Conservation (phyloP, 352 stramenopile genomes). For the Plasmopara halstedii region DNA sequence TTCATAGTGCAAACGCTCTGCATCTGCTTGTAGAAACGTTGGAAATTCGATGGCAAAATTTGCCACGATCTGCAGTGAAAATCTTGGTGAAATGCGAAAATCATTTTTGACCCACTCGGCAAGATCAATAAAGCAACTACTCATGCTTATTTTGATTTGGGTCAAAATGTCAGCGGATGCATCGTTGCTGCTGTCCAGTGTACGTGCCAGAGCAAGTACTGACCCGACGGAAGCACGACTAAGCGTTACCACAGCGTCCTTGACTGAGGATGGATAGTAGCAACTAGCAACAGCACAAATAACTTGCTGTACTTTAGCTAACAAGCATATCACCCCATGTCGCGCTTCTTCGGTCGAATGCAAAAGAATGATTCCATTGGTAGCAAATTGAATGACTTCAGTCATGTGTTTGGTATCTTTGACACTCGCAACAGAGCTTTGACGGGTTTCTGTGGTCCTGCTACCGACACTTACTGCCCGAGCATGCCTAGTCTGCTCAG, state of each 20-base stretch:
- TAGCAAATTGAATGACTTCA: constrained; percentile 38
- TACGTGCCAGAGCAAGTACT: constrained; percentile 32
- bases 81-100: constrained; percentile 22
- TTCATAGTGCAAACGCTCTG: constrained; percentile 33
- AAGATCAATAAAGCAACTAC: constrained; percentile 26
- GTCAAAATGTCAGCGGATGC: constrained; percentile 1
- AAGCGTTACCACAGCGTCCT: constrained; percentile 26
- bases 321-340: constrained; percentile 24
- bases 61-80: constrained; percentile 31
- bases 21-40: constrained; percentile 17
- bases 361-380: constrained; percentile 38
- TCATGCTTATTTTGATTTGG: constrained; percentile 19
- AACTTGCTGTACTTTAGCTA: constrained; percentile 27
- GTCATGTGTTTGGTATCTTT: constrained; percentile 23
- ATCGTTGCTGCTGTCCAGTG: constrained; percentile 5
- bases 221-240: constrained; percentile 37
- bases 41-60: constrained; percentile 34
- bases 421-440: constrained; percentile 11
- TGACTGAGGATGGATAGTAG: constrained; percentile 16
- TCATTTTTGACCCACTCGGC: constrained; percentile 36
- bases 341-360: constrained; percentile 38
- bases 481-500: constrained; percentile 21
- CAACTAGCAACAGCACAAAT: constrained; percentile 23
- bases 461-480: constrained; percentile 16
- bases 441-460: constrained; percentile 4